These are phyloP conservation scores for Diddensiella santjacobensis DNA, from an alignment of 805 yeast species.

Conservation along the genomic window DNA sequence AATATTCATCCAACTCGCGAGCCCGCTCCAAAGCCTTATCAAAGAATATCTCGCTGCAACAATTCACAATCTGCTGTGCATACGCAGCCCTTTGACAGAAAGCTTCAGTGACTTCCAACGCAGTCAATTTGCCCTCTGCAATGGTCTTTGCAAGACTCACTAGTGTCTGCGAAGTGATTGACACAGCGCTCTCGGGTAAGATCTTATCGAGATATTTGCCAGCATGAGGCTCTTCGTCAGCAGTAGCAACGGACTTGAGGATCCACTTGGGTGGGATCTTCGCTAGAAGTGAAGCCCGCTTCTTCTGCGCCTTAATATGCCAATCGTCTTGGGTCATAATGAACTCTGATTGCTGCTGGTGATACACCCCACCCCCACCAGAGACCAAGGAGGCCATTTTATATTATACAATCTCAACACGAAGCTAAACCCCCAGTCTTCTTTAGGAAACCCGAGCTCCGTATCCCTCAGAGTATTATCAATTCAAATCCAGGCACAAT, in stretches of 20 bases:
- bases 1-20: conserved; percentile 51
- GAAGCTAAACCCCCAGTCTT: too few relatives aligned
- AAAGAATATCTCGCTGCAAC: conserved; percentile 40
- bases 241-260: conserved; percentile 6
- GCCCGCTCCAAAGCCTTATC: conserved; percentile 59
- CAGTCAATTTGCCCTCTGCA: conserved; percentile 38
- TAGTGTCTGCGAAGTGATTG: conserved; percentile 10
- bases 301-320: conserved; percentile 9
- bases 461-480: too few relatives aligned
- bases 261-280: conserved; percentile 15
- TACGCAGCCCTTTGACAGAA: conserved; percentile 55
- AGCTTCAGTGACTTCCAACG: conserved; percentile 48
- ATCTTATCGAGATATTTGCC: conserved; percentile 9
- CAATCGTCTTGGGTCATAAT: conserved; percentile 13
- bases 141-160: conserved; percentile 37
- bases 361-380: too few relatives aligned
- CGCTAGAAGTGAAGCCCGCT: conserved; percentile 8
- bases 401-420: too few relatives aligned
- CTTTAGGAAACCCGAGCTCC: too few relatives aligned
- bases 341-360: too few relatives aligned
- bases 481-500: too few relatives aligned
- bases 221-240: conserved; percentile 15
- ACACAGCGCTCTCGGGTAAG: conserved; percentile 6
- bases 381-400: too few relatives aligned
- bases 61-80: conserved; percentile 50